phyloP scores from a whole-genome alignment of 2,329 filamentous ascomycete species.

The Aureobasidium pullulans region DNA sequence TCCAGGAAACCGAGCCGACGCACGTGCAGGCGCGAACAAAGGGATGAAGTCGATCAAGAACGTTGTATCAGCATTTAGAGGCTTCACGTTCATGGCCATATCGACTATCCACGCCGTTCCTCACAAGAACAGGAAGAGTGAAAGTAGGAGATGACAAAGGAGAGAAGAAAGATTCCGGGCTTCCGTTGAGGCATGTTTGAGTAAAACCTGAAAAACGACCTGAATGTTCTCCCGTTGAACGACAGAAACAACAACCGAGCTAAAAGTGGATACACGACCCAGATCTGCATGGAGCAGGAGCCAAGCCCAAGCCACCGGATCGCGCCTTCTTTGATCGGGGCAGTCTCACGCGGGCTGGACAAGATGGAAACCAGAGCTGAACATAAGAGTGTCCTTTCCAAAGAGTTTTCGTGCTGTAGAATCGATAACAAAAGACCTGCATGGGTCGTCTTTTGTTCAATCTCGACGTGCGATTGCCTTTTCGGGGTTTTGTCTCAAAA shows the following conservation, averaged over 20 bases:
- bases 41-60: constrained; percentile 59
- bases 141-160: neutral
- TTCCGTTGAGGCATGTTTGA: constrained; percentile 10
- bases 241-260: constrained; percentile 2
- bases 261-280: neutral
- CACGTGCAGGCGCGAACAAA: constrained; percentile 35
- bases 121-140: neutral
- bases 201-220: neutral
- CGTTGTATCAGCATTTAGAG: constrained; percentile 57
- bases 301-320: constrained; percentile 7
- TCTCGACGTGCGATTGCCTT: neutral
- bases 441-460: neutral
- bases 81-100: constrained; percentile 59
- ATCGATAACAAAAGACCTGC: neutral
- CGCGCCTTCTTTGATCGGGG: neutral
- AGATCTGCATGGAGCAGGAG: neutral
- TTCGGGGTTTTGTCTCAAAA: neutral
- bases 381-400: neutral
- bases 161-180: neutral
- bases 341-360: neutral
- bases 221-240: neutral
- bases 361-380: no score
- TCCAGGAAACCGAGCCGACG: constrained; percentile 34
- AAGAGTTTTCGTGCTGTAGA: no score
- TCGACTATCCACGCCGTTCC: neutral